A percentile compares a stretch with the other conserved stretches of the same genome.
phyloP scores from a whole-genome alignment of 768 basidiomycete genomes.

The Gymnopilus junonius region DNA sequence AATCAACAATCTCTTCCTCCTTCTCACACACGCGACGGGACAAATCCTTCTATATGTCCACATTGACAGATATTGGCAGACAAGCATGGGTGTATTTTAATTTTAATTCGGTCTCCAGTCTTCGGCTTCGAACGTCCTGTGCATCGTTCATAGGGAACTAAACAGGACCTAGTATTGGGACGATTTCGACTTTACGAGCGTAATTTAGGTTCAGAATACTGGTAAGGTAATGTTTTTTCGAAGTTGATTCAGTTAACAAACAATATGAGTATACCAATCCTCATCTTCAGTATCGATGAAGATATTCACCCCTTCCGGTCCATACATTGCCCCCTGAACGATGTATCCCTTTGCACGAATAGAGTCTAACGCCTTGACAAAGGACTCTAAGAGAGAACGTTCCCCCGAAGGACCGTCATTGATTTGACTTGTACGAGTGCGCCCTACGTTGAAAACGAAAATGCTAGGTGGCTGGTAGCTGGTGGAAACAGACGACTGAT shows the following conservation, averaged over 20 bases:
- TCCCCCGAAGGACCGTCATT: neutral
- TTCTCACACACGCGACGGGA: neutral
- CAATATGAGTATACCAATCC: neutral
- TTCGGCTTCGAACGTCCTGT: neutral
- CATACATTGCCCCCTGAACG: constrained; percentile 11
- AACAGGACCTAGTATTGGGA: neutral
- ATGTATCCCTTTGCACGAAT: neutral
- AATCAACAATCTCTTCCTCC: neutral
- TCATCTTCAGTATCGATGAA: constrained; percentile 16
- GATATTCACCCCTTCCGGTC: constrained; percentile 7
- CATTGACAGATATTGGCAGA: neutral
- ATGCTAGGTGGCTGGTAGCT: neutral
- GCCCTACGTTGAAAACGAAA: neutral
- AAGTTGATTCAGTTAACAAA: too few species aligned
- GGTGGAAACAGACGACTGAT: neutral
- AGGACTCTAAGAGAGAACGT: neutral
- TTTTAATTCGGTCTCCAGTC: neutral
- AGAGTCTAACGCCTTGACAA: neutral
- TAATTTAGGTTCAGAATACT: too few species aligned
- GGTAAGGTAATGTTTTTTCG: too few species aligned
- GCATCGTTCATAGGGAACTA: neutral
- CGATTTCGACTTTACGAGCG: too few species aligned
- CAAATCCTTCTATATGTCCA: neutral
- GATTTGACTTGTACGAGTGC: neutral
- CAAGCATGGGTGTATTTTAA: neutral